Evolutionary conservation across 345 rosid genomes (phyloP), one percentile per base, ranked within the genome.

Genomic region (Eucalyptus marginata): DNA sequence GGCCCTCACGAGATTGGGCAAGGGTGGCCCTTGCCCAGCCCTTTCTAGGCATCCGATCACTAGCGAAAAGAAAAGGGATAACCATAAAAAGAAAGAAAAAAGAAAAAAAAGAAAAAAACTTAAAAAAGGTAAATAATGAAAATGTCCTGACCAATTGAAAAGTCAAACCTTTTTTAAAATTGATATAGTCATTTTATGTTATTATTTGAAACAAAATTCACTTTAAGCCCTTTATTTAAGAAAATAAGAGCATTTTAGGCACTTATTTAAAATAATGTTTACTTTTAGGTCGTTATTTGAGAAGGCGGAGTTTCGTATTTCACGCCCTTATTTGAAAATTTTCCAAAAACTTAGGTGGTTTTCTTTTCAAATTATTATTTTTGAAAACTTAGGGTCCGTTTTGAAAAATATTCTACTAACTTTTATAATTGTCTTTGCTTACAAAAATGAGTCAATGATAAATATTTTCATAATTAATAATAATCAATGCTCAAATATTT

Each of bases 1-100:
- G 58, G 58, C 58, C 58, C 25, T 52, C 58, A 2, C 0, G 25
- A 52, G 25, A 52, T 18, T 20, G 10, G 25, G 58, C 10, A 52
- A 8, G 58, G 25, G 10, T 24, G 0, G 2, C 10, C 58, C 25
- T 52, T 52, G 25, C 10, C 25, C 1, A 52, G 7, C 58, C 25
- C 58, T 52, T 52, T 52, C 10, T 0, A 20, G 25, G 25, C 25
- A 52, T 52, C 58, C 0, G 0, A 1, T 10, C 58, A 20, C 0
- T 3, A 0, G 58, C 7, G 10, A 52, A 52, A 20, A 3, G 10
- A 20, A 52, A 18, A 52, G 0, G 25, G 10, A 52, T 3, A 18
- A 22, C 24, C 2, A 18, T 0, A 52, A 18, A 51, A 51, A 14
- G 3, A 14, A 16, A 16, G 3, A 7, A 51, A 51, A 17, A 51